These are phyloP conservation scores for Globisporangium cystogenes DNA, from an alignment of 352 stramenopile genomes.

Conservation along the genomic window DNA sequence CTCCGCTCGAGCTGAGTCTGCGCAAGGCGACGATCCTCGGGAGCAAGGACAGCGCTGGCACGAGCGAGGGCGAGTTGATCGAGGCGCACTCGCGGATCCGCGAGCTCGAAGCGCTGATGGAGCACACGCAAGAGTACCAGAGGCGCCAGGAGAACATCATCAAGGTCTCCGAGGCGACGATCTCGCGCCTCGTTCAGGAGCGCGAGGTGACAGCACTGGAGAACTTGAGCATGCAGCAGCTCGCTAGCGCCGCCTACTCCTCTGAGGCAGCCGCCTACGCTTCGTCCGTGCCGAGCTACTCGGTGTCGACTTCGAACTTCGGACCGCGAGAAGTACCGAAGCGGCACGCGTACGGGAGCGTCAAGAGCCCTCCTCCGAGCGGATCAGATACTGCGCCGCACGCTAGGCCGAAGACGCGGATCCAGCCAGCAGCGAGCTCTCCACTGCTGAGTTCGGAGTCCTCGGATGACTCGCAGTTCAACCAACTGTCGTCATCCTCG, in stretches of 20 bases:
- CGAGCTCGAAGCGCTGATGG: constrained; percentile 48
- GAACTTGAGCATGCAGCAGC: constrained; percentile 31
- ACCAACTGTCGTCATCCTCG: background rate
- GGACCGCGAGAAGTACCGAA: constrained; percentile 1
- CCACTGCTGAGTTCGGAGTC: background rate
- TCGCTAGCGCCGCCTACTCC: constrained; percentile 4
- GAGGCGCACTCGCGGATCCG: constrained; percentile 42
- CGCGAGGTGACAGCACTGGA: constrained; percentile 37
- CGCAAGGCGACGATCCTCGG: constrained; percentile 55
- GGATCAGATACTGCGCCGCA: background rate
- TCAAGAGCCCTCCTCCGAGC: background rate
- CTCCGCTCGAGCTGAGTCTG: constrained; percentile 53
- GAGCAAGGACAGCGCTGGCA: constrained; percentile 34
- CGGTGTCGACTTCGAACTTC: background rate
- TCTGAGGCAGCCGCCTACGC: background rate
- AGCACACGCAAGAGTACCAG: constrained; percentile 56
- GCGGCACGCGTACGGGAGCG: background rate
- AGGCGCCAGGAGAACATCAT: constrained; percentile 56
- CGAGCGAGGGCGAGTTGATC: constrained; percentile 48
- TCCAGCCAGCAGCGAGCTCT: constrained; percentile 6
- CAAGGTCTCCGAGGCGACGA: constrained; percentile 53
- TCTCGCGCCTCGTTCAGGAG: constrained; percentile 57
- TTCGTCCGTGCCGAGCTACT: background rate
- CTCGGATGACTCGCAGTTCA: background rate
- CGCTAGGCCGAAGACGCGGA: constrained; percentile 3